Evolutionary conservation across 768 basidiomycete species (phyloP).

Genomic region (Kwoniella dendrophila): DNA sequence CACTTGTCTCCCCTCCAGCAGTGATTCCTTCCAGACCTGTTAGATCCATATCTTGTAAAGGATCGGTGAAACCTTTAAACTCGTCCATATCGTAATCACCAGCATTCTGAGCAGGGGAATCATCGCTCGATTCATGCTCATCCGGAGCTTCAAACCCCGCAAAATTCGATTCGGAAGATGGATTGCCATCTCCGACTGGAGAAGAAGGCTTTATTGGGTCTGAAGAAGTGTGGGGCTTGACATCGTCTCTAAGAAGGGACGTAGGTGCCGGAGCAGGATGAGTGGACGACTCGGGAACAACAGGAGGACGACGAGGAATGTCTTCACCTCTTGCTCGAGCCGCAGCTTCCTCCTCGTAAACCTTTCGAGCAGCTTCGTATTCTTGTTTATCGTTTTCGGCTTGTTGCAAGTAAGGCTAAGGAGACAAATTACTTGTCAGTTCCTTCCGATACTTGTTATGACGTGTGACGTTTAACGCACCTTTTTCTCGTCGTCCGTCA

Average conservation of each 20-base stretch:
- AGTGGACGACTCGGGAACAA: conserved; percentile 56
- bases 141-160: conserved; percentile 18
- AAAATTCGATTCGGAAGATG: conserved; percentile 23
- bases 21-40: conserved; percentile 18
- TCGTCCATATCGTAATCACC: conserved; percentile 29
- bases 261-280: conserved; percentile 2
- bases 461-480: conserved; percentile 64
- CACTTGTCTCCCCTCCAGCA: conserved; percentile 17
- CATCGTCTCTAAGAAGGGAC: conserved; percentile 2
- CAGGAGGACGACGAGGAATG: conserved; percentile 73
- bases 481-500: conserved; percentile 92
- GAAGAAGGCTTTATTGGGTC: conserved; percentile 14
- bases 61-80: conserved; percentile 30
- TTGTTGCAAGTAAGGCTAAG: conserved; percentile 84
- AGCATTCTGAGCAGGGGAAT: conserved; percentile 11
- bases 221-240: conserved; percentile 9
- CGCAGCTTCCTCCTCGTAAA: conserved; percentile 72
- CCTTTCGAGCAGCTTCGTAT: conserved; percentile 78
- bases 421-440: conserved; percentile 4
- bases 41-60: conserved; percentile 21
- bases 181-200: conserved; percentile 9
- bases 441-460: no score
- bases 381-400: conserved; percentile 95
- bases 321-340: conserved; percentile 47
- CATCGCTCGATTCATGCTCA: conserved; percentile 11